Base-by-base conservation (phyloP, 2,329 filamentous ascomycete species). In the Aspergillus sp. region DNA sequence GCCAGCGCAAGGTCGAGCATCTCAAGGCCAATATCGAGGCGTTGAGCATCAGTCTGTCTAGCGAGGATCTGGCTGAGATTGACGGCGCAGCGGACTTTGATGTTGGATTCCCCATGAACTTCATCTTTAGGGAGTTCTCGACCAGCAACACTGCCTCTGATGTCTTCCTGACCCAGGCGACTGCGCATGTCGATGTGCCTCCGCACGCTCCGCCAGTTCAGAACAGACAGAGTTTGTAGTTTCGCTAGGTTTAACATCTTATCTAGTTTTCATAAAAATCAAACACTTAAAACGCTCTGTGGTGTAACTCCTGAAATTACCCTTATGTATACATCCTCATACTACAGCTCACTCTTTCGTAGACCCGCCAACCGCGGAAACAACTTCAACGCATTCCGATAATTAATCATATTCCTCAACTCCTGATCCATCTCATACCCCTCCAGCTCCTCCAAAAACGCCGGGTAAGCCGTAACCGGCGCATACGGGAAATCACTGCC, bases 21-120 rank as follows among this genome's bases (percentile, higher is more conserved):
- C 65, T 85, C 9, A 66, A 77, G 55, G 76, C 77, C 15, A 87
- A 86, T 64, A 83, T 88, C 57, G 75, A 81, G 64, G 83, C 82
- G 0, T 64, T 88, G 55, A 75, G 67, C 4, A 67, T 87, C 34
- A 22, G n/a, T 5, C 41, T 56, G 6, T 45, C 48, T 2, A 18
- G 30, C 3, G 48, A 56, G 22, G 54, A 56, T 5, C 12, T 56
- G 13, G 48, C 17, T 5, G 32, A 53, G 42, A 47, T 53, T 39
- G 51, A 53, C 24, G 30, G 4, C 8, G 51, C 42, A 1, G 26
- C 42, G 4, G 42, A 53, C 15, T 53, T 53, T n/a, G 51, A 53
- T 30, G 20, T 45, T 22, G 51, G 51, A 20, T 53, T 47, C 26
- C 42, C 42, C 26, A 30, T 30, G 26, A 30, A 30, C 26, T 30